Evolutionary conservation across 73 alveolate species (phyloP).

Genomic region (Paramecium primaurelia): DNA sequence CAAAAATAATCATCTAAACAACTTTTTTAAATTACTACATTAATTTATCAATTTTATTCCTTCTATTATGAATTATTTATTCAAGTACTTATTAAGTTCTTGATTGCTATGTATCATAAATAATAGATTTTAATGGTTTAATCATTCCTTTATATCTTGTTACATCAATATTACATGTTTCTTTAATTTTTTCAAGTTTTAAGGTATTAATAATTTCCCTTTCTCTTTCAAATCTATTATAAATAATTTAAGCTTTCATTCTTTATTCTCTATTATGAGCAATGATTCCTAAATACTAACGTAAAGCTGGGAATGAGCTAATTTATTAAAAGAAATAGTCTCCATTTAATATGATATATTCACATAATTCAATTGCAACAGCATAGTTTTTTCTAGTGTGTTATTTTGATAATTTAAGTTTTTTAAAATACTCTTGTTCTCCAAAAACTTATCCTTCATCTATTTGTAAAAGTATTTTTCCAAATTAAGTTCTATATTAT

Average conservation of each 20-base stretch:
- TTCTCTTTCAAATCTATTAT: conserved; percentile 5
- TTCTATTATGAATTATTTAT: not conserved
- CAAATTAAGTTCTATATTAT: not conserved
- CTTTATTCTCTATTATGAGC: not conserved
- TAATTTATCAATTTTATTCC: not conserved
- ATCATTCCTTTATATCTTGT: not conserved
- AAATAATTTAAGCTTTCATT: not conserved
- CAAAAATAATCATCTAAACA: conserved; percentile 3
- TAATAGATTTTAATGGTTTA: not conserved
- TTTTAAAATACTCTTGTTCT: not conserved
- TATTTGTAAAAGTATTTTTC: not conserved
- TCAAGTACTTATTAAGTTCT: not conserved
- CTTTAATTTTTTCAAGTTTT: not conserved
- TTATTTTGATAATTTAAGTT: not conserved
- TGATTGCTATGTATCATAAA: not conserved
- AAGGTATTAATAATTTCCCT: not conserved
- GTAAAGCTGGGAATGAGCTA: not conserved
- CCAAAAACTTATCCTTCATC: not conserved
- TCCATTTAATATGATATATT: not conserved
- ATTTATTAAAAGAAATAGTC: not conserved
- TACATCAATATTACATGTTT: not conserved
- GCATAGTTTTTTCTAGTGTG: conserved; percentile 12
- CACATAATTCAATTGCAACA: not conserved
- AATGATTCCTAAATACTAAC: not conserved
- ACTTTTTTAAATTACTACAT: not conserved